Base-by-base conservation (phyloP, 2,329 filamentous ascomycete genomes). In the Cladosporium cucumerinum region DNA sequence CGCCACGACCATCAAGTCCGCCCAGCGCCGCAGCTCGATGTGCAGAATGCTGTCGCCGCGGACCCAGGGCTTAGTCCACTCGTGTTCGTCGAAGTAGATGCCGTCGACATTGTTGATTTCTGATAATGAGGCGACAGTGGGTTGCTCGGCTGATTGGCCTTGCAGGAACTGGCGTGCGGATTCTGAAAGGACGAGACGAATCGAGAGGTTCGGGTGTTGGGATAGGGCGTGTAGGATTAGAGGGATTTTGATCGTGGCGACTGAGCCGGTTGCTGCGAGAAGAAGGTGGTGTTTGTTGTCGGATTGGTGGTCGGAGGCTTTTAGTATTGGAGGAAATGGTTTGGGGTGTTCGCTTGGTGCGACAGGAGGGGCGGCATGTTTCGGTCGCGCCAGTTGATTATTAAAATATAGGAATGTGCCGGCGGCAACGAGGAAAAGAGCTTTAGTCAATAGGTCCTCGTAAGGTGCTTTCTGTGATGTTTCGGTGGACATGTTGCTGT, bases 21-120 rank as follows among this genome's bases (percentile, higher is more conserved):
- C 92, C 93, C 90, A 90, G 67, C 90, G 84, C 32, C 93, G 83
- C 63, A 97, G 80, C 76, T 96, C 92, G 70, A 99, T 98, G 74
- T 99, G 95, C 64, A 98, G 79, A 55, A 99, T 96, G 3, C 83
- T 82, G n/a, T 86, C 86, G 3, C 90, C 91, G 2, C 93, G 84
- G 25, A 83, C 85, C 94, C 94, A 98, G 0, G 91, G 87, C 51
- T 82, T 81, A 14, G 82, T 80, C 93, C 93, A 97, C 77, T 98
- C 95, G 69, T 93, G 91, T n/a, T 86, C 85, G 74, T 98, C 92
- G 10, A 84, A 81, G 77, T 97, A 93, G 57, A 97, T 83, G 23
- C 83, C 91, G 51, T 96, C 92, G 7, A 98, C 90, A 68, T 90
- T 89, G 14, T 80, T 77, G 5, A 97, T 79, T 0, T 84, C 78